phyloP scores from a whole-genome alignment of 164 flowering plant genomes.

The Vitis vinifera region DNA sequence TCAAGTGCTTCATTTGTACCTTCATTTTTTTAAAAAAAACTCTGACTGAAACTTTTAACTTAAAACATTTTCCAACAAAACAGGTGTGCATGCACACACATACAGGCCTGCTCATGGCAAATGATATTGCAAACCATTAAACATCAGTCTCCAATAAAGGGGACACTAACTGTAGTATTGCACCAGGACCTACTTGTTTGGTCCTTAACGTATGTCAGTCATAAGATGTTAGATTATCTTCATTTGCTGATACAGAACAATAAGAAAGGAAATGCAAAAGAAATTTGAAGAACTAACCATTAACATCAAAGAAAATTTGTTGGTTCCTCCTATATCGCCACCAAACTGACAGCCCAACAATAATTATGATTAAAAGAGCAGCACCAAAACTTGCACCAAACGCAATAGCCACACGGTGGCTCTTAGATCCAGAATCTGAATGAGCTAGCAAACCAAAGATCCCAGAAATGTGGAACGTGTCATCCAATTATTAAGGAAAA shows the following conservation, averaged over 20 bases:
- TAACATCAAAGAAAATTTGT: slow-evolving; percentile 89
- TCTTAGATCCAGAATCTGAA: slow-evolving; percentile 41
- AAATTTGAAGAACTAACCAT: slow-evolving; percentile 49
- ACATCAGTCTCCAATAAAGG: background rate
- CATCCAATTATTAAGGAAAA: background rate
- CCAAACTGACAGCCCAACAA: slow-evolving; percentile 66
- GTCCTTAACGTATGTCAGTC: background rate
- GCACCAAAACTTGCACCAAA: slow-evolving; percentile 68
- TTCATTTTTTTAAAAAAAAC: no score
- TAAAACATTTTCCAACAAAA: no score
- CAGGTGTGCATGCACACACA: no score
- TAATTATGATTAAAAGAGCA: slow-evolving; percentile 39
- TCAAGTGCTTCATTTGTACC: no score
- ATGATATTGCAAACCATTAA: background rate
- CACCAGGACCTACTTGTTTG: background rate
- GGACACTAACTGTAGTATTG: background rate
- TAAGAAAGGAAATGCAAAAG: background rate
- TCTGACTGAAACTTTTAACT: no score
- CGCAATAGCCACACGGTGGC: slow-evolving; percentile 49
- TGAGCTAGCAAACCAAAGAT: slow-evolving; percentile 35
- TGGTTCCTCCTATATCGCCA: slow-evolving; percentile 73
- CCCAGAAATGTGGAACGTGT: background rate
- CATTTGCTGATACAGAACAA: background rate
- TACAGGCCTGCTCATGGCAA: no score
- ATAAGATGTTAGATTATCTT: background rate